These are phyloP conservation scores for Penicillium sp. DNA, from an alignment of 2,329 filamentous ascomycete genomes.

Conservation along the genomic window DNA sequence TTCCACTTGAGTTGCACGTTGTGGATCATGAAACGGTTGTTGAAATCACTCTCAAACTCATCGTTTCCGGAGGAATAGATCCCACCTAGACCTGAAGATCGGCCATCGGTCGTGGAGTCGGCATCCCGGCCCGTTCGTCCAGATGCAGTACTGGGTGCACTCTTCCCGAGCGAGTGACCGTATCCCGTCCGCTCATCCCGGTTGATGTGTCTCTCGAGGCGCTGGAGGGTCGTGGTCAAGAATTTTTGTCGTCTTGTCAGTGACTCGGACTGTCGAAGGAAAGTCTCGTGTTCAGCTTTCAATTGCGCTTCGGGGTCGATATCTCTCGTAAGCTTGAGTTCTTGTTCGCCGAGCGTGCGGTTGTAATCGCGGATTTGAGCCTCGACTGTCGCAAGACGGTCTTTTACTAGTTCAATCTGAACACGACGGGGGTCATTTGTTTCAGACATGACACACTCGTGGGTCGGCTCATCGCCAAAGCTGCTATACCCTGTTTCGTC, in stretches of 20 bases:
- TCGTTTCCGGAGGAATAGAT: constrained; percentile 70
- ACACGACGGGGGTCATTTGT: constrained; percentile 86
- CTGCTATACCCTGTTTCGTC: constrained; percentile 81
- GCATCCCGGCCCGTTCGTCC: constrained; percentile 30
- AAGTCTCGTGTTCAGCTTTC: constrained; percentile 50
- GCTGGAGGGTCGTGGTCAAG: constrained; percentile 59
- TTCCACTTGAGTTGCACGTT: constrained; percentile 99
- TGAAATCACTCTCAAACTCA: constrained; percentile 92
- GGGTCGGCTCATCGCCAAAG: constrained; percentile 91
- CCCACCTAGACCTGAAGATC: constrained; percentile 53
- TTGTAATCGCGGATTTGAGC: constrained; percentile 76
- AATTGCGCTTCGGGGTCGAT: constrained; percentile 51
- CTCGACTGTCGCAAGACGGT: constrained; percentile 75
- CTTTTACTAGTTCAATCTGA: constrained; percentile 80
- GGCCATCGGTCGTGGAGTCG: constrained; percentile 57
- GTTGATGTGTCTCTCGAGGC: constrained; percentile 53
- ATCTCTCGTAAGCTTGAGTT: constrained; percentile 62
- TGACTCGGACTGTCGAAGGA: constrained; percentile 59
- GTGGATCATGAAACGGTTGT: constrained; percentile 97
- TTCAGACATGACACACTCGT: constrained; percentile 92
- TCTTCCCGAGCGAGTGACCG: constrained; percentile 42
- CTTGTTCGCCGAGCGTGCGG: constrained; percentile 71
- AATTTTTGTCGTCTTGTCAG: constrained; percentile 62
- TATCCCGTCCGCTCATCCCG: constrained; percentile 50
- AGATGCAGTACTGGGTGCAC: constrained; percentile 27